These are phyloP conservation scores for Cladosporium cucumerinum DNA, from an alignment of 2,329 filamentous ascomycete species.

Conservation along the genomic window DNA sequence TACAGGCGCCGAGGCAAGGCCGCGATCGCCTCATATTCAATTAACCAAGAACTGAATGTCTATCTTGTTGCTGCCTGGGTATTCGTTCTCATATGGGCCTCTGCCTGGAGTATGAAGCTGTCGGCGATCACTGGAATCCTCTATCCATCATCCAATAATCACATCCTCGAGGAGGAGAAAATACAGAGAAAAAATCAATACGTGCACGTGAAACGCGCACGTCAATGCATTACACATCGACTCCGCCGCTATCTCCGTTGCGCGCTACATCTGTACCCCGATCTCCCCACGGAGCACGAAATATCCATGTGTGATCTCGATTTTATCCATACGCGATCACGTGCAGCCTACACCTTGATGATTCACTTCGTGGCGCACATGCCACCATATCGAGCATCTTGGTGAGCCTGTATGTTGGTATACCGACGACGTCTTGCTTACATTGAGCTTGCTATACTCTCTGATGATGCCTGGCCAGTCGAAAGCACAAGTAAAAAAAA, in stretches of 20 bases:
- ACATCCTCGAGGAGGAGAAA: neutral
- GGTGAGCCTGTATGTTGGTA: neutral
- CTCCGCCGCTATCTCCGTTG: neutral
- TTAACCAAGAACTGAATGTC: neutral
- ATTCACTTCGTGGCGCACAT: neutral
- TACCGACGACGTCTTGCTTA: neutral
- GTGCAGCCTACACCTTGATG: neutral
- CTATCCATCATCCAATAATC: neutral
- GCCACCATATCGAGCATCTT: neutral
- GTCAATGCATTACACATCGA: conserved; percentile 5
- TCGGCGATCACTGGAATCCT: neutral
- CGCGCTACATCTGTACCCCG: neutral
- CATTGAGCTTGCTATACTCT: neutral
- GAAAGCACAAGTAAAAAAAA: neutral
- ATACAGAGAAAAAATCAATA: neutral
- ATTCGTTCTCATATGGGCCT: neutral
- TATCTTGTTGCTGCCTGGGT: neutral
- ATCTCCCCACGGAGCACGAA: neutral
- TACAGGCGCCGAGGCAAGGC: conserved; percentile 3
- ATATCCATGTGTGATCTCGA: neutral
- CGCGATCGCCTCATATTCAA: neutral
- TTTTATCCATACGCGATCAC: neutral
- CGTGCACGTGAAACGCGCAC: neutral
- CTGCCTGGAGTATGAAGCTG: neutral
- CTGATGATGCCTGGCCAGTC: neutral